Evolutionary conservation across 1,284 basidiomycete species (phyloP).

Genomic region (Ustilago lituana): DNA sequence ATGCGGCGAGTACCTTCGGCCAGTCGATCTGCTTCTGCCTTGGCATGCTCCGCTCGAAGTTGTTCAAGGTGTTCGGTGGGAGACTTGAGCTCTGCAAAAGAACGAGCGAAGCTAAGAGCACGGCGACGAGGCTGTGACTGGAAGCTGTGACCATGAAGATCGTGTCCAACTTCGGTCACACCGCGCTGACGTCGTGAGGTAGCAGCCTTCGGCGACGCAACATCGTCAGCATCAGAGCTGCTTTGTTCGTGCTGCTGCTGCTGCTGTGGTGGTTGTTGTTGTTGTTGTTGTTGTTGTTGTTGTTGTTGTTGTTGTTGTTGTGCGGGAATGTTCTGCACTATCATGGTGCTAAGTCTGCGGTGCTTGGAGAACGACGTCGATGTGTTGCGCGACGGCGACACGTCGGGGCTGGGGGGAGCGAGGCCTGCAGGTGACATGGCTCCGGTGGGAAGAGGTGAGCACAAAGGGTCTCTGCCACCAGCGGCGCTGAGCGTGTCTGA

Average conservation of each 20-base stretch:
- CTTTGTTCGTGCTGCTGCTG: slow-evolving; percentile 2
- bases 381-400: slow-evolving; percentile 4
- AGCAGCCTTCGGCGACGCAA: slow-evolving; percentile 5
- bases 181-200: slow-evolving; percentile 20
- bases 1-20: slow-evolving; percentile 25
- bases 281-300: background rate
- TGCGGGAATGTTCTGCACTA: slow-evolving; percentile 23
- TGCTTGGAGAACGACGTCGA: slow-evolving; percentile 39
- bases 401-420: slow-evolving; percentile 6
- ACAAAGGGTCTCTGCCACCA: slow-evolving; percentile 5
- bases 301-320: background rate
- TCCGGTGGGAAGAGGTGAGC: slow-evolving; percentile 35
- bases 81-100: slow-evolving; percentile 44
- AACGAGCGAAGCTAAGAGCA: slow-evolving; percentile 43
- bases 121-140: slow-evolving; percentile 28
- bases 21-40: slow-evolving; percentile 18
- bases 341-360: slow-evolving; percentile 34
- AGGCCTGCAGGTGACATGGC: slow-evolving; percentile 33
- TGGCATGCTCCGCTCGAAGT: slow-evolving; percentile 34
- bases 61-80: slow-evolving; percentile 36
- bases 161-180: slow-evolving; percentile 22
- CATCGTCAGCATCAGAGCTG: background rate
- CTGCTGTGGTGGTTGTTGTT: background rate
- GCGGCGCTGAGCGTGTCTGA: slow-evolving; percentile 3
- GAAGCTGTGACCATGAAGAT: background rate